Percentiles rank a stretch among this genome's conserved stretches.
Conservation (phyloP, 805 yeast species). For the Clavispora vitiphila region DNA sequence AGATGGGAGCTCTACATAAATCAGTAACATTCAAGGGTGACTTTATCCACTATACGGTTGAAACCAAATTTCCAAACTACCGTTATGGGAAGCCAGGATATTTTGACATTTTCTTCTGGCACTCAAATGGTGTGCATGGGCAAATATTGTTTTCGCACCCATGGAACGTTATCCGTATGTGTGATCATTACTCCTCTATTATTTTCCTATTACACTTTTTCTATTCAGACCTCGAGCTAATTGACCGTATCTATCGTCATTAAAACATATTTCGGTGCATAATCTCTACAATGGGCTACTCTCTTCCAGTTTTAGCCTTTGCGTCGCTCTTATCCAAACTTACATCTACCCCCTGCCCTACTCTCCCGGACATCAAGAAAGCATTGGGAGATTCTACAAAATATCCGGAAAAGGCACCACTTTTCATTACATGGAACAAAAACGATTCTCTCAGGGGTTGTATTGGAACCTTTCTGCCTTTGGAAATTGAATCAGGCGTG, state of each 20-base stretch:
- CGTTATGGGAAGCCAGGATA: too few species aligned
- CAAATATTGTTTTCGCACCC: background rate
- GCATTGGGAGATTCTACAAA: constrained; percentile 2
- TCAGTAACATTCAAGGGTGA: too few species aligned
- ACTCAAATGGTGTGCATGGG: background rate
- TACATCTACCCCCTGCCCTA: background rate
- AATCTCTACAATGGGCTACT: background rate
- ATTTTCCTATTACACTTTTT: background rate
- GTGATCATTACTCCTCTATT: background rate
- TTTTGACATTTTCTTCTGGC: background rate
- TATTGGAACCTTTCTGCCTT: constrained; percentile 77
- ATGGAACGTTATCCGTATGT: background rate
- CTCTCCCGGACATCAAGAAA: background rate
- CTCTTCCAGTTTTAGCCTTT: background rate
- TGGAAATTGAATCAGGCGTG: constrained; percentile 54
- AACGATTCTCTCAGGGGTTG: constrained; percentile 69
- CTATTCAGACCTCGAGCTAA: too few species aligned
- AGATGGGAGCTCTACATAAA: too few species aligned
- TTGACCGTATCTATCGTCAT: background rate
- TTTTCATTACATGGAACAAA: constrained; percentile 87
- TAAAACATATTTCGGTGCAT: background rate
- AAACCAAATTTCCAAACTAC: too few species aligned
- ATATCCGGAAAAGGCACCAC: constrained; percentile 36
- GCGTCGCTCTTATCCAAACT: background rate
- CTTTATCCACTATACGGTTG: too few species aligned